A percentile compares a stretch with the other conserved stretches of the same genome.
These are phyloP conservation scores for Claviceps africana DNA, from an alignment of 2,329 filamentous ascomycete species.

Conservation along the genomic window DNA sequence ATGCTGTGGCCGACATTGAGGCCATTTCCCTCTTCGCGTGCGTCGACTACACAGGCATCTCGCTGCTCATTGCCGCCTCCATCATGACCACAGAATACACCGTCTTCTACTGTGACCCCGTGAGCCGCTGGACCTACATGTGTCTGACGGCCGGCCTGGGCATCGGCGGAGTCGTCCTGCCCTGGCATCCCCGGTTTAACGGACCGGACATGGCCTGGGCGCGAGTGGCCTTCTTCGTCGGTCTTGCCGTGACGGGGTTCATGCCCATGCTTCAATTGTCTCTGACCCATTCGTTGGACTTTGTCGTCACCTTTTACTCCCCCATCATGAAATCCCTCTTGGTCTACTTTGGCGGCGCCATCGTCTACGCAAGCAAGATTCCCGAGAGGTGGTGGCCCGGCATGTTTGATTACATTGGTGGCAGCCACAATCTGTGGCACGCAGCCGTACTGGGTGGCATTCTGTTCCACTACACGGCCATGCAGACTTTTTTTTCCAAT, in stretches of 20 bases:
- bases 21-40: constrained; percentile 92
- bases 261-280: constrained; percentile 76
- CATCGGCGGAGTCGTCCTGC: constrained; percentile 74
- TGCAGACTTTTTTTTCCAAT: constrained; percentile 83
- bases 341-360: constrained; percentile 75
- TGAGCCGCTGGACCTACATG: constrained; percentile 80
- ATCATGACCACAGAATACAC: constrained; percentile 99
- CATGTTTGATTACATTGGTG: constrained; percentile 87
- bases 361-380: constrained; percentile 80
- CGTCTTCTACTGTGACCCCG: constrained; percentile 92
- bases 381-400: constrained; percentile 90
- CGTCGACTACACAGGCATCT: constrained; percentile 96
- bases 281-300: constrained; percentile 60
- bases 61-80: constrained; percentile 80
- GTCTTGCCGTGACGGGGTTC: constrained; percentile 76
- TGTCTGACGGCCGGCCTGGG: constrained; percentile 66
- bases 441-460: constrained; percentile 88
- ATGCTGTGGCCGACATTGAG: constrained; percentile 78
- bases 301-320: constrained; percentile 81
- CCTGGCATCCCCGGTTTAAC: constrained; percentile 95
- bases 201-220: constrained; percentile 83
- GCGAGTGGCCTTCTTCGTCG: constrained; percentile 81
- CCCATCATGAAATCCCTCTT: constrained; percentile 71
- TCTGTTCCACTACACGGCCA: constrained; percentile 89
- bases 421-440: constrained; percentile 97